Conservation (phyloP, 176 grass and related monocot genomes). For the Aegilops bicornis region DNA sequence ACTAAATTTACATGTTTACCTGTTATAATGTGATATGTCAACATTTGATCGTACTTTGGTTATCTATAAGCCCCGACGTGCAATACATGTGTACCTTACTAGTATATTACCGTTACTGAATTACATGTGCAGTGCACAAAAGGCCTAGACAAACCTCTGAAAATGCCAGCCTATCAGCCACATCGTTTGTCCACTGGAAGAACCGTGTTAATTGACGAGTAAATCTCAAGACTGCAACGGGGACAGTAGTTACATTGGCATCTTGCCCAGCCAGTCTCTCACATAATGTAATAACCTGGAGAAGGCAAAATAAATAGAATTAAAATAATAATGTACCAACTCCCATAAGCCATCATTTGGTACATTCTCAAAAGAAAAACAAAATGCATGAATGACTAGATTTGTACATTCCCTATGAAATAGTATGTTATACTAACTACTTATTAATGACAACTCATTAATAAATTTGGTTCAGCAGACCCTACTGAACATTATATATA, state of each 20-base stretch:
- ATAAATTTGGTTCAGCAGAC: neutral
- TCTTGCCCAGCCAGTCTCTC: slow-evolving; percentile 97
- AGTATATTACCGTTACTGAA: slow-evolving; percentile 18
- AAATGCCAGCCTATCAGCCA: slow-evolving; percentile 96
- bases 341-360: slow-evolving; percentile 10
- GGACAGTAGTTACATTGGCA: slow-evolving; percentile 95
- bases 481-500: neutral
- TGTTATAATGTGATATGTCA: neutral
- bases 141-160: slow-evolving; percentile 58
- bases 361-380: slow-evolving; percentile 27
- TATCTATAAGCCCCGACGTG: neutral
- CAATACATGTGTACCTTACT: neutral
- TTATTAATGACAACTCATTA: neutral
- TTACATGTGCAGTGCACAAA: slow-evolving; percentile 20
- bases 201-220: slow-evolving; percentile 93
- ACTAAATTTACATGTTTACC: neutral
- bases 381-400: neutral
- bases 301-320: slow-evolving; percentile 18
- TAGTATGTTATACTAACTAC: neutral
- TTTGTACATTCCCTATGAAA: neutral
- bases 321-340: slow-evolving; percentile 16
- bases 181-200: slow-evolving; percentile 98
- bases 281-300: slow-evolving; percentile 90
- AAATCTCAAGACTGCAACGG: slow-evolving; percentile 91
- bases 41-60: neutral